Base-by-base conservation (phyloP, 2,329 filamentous ascomycete species). In the Ceratocystis diversiconidia region DNA sequence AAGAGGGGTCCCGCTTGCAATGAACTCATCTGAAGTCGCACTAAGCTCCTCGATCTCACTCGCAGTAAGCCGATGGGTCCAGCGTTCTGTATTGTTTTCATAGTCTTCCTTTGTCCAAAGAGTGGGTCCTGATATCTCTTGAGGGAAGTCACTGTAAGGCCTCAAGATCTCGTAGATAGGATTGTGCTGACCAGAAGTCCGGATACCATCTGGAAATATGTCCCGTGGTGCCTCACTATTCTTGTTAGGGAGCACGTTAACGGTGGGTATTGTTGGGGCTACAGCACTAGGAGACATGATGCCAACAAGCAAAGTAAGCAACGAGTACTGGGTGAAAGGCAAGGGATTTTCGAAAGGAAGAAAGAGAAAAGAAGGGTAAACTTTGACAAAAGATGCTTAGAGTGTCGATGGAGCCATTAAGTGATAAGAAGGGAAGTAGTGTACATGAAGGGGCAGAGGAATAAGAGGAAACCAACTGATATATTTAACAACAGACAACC, bases 101-200 rank as follows among this genome's bases (percentile, higher is more conserved):
- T 85, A 89, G 41, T 89, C 85, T 36, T 84, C 80, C 4, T 81
- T 79, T 64, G 81, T 79, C 89, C 89, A 94, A 36, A 89, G 83
- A 0, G 88, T 92, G 0, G 82, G 82, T 10, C 88, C 88, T 0
- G 79, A 79, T 72, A 92, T 90, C 68, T 86, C 75, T 67, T 82
- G 82, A 55, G 89, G 89, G 71, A 92, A 92, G 17, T 81, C 79
- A 0, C 81, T 78, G 73, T 90, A 92, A 0, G 87, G 82, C 61
- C 76, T 78, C n/a, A 92, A 74, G 7, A 80, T 76, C 41, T 85
- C 79, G 72, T 86, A 86, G 43, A 88, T 74, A 1, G 89, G 89
- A 28, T 82, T 78, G 70, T 89, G 86, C 73, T 92, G 89, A 48
- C 89, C 89, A 0, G 86, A 80, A 0, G 80, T 82, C 55, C 77